phyloP scores from a whole-genome alignment of 805 yeast genomes.

The Hanseniaspora taiwanica region DNA sequence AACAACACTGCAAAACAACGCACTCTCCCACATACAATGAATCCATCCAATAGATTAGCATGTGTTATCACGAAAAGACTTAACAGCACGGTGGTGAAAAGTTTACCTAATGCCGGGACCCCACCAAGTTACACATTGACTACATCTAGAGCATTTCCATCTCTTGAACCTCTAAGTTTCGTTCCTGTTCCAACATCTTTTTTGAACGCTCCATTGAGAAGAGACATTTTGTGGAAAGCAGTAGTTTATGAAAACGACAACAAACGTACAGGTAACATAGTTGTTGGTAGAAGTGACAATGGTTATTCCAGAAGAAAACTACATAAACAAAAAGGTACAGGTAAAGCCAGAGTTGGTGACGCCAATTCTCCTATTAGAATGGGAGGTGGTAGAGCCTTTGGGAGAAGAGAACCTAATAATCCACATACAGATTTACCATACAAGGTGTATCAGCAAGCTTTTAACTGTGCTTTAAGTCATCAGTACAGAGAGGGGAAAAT shows the following conservation, averaged over 20 bases:
- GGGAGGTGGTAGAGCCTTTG: constrained; percentile 83
- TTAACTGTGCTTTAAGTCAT: constrained; percentile 70
- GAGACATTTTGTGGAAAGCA: constrained; percentile 90
- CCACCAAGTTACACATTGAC: constrained; percentile 69
- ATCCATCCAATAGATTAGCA: neutral
- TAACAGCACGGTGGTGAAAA: constrained; percentile 1
- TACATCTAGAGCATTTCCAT: constrained; percentile 73
- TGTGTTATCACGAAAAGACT: constrained; percentile 1
- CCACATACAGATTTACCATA: constrained; percentile 65
- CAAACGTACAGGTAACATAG: constrained; percentile 80
- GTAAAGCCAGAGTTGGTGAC: constrained; percentile 93
- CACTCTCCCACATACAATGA: too few relatives aligned
- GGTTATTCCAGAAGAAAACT: constrained; percentile 76
- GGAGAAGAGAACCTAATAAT: constrained; percentile 83
- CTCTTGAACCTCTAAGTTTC: constrained; percentile 69
- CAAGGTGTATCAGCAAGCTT: constrained; percentile 62
- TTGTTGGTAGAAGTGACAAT: constrained; percentile 75
- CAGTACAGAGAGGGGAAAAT: constrained; percentile 67
- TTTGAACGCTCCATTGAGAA: constrained; percentile 63
- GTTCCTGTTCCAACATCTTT: constrained; percentile 66
- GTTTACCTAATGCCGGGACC: constrained; percentile 17
- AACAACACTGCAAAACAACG: too few relatives aligned
- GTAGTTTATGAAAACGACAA: constrained; percentile 85
- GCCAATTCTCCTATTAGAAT: constrained; percentile 85
- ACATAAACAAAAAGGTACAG: constrained; percentile 84